A percentile compares a stretch with the other conserved stretches of the same genome.
Evolutionary conservation across 2,329 filamentous ascomycete genomes (phyloP).

Genomic region (Aureobasidium sp.): DNA sequence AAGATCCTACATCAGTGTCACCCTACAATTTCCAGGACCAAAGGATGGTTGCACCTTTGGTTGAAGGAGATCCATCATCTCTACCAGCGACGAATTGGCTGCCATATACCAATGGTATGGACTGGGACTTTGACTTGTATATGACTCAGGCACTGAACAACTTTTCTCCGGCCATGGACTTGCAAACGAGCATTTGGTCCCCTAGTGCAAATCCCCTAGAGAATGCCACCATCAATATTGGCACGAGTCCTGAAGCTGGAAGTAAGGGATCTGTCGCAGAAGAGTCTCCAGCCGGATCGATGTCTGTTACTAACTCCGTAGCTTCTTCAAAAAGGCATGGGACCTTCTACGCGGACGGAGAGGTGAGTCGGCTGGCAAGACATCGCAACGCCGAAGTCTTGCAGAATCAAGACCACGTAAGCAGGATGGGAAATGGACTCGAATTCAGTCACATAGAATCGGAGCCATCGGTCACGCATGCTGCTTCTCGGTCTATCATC

Average conservation of each 20-base stretch:
- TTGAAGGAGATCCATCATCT: not conserved
- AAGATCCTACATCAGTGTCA: not conserved
- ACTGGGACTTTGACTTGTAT: constrained; percentile 6
- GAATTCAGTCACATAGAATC: not conserved
- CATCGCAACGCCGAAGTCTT: not conserved
- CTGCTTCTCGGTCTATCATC: not conserved
- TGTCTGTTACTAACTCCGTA: not conserved
- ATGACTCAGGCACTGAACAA: constrained; percentile 3
- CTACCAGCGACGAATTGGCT: constrained; percentile 5
- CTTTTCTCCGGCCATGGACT: not conserved
- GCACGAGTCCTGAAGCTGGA: not conserved
- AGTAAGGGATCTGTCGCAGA: not conserved
- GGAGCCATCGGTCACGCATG: not conserved
- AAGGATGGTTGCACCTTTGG: not conserved
- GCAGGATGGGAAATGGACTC: not conserved
- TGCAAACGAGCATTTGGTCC: not conserved
- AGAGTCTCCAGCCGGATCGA: not conserved
- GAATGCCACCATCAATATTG: not conserved
- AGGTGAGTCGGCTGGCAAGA: not conserved
- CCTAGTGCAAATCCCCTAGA: not conserved
- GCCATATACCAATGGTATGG: not conserved
- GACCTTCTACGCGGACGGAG: constrained; percentile 2
- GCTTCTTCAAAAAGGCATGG: not conserved
- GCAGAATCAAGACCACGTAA: not conserved
- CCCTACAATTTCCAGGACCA: not conserved